Conservation (phyloP, 2,329 filamentous ascomycete species). For the Penicillium sp. region DNA sequence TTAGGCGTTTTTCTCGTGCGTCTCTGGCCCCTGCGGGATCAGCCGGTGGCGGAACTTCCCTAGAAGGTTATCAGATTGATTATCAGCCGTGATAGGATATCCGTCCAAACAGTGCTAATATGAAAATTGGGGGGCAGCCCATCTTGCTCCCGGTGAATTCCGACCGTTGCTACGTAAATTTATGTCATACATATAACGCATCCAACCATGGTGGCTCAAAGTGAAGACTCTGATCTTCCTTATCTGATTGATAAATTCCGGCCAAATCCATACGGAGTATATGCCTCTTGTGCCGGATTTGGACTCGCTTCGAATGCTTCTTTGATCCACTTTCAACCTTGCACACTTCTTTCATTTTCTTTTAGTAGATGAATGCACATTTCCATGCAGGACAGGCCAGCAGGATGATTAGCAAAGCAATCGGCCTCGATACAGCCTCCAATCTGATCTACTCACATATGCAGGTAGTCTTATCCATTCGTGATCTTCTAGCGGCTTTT, state of each 20-base stretch:
- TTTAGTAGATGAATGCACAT: no score
- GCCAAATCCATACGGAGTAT: no score
- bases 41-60: not conserved
- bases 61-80: not conserved
- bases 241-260: not conserved
- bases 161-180: not conserved
- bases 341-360: no score
- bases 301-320: no score
- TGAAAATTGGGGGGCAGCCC: not conserved
- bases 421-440: no score
- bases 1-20: not conserved
- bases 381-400: no score
- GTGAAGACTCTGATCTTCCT: not conserved
- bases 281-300: no score
- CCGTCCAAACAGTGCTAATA: not conserved
- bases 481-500: not conserved
- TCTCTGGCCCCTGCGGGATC: not conserved
- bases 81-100: not conserved
- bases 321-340: no score
- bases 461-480: not conserved
- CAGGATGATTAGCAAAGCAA: no score
- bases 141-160: not conserved
- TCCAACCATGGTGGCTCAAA: not conserved
- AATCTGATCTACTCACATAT: not conserved
- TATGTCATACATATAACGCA: not conserved